A percentile compares a stretch with the other conserved stretches of the same genome.
Conservation (phyloP, 2,329 filamentous ascomycete species). For the Trichophyton rubrum region DNA sequence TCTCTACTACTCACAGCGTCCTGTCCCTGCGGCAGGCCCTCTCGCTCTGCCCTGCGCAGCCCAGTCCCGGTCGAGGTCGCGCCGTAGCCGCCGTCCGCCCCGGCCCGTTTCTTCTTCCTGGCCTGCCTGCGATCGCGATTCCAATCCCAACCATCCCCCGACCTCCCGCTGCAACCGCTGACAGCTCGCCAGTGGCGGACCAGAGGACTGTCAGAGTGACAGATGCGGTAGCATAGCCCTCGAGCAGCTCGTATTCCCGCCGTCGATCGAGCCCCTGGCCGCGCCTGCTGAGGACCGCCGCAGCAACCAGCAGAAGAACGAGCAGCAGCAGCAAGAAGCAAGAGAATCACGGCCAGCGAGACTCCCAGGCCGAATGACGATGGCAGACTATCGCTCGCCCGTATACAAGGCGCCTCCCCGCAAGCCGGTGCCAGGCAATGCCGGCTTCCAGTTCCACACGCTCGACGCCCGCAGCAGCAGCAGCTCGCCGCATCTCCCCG, state of each 20-base stretch:
- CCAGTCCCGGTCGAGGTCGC: neutral
- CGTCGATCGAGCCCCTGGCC: neutral
- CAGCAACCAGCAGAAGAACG: neutral
- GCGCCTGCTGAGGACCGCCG: too few relatives aligned
- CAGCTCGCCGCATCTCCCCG: neutral
- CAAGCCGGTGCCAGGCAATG: slow-evolving; percentile 13
- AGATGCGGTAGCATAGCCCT: neutral
- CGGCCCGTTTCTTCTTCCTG: neutral
- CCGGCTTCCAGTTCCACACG: slow-evolving; percentile 14
- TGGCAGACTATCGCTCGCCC: slow-evolving; percentile 15
- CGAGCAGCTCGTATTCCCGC: neutral
- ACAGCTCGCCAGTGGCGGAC: neutral
- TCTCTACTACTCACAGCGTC: too few relatives aligned
- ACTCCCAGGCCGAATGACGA: neutral
- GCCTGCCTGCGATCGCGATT: neutral
- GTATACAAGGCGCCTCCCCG: slow-evolving; percentile 13
- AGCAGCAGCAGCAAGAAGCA: neutral
- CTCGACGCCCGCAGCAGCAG: slow-evolving; percentile 2
- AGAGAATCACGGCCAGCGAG: neutral
- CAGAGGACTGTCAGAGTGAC: neutral
- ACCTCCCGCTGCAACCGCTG: neutral
- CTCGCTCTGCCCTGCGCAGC: neutral
- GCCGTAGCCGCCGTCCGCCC: neutral
- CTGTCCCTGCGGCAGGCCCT: neutral
- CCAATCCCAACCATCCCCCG: neutral